These are phyloP conservation scores for Acmispon strigosus DNA, from an alignment of 306 rosid species.

Conservation along the genomic window DNA sequence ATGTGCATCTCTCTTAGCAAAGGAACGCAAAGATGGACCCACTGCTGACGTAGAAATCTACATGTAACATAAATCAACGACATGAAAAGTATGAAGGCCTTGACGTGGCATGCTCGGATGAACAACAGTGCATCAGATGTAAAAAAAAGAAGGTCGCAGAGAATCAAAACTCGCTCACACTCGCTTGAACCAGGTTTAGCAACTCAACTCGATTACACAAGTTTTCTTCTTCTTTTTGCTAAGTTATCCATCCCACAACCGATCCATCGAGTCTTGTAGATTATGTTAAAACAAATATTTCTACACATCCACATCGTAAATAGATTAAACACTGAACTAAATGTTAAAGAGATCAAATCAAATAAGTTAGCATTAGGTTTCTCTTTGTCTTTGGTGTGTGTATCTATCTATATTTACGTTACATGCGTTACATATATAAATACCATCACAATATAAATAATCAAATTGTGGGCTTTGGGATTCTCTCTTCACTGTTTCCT, in stretches of 20 bases:
- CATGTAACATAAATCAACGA: too few relatives aligned
- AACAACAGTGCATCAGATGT: not conserved
- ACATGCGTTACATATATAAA: not conserved
- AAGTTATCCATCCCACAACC: too few relatives aligned
- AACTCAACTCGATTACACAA: too few relatives aligned
- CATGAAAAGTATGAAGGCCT: not conserved
- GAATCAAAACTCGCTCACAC: not conserved
- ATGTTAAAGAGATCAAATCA: too few relatives aligned
- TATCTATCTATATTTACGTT: not conserved
- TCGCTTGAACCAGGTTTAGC: too few relatives aligned
- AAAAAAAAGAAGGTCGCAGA: not conserved
- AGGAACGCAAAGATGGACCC: not conserved
- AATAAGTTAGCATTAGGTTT: too few relatives aligned
- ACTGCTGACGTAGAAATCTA: not conserved
- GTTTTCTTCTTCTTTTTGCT: too few relatives aligned
- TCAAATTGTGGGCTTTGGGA: slow-evolving; percentile 14
- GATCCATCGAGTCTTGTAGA: too few relatives aligned
- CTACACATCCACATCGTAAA: too few relatives aligned
- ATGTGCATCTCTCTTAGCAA: not conserved
- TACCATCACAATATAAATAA: slow-evolving; percentile 13
- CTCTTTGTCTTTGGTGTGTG: too few relatives aligned
- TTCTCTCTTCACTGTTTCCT: not conserved
- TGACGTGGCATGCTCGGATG: not conserved
- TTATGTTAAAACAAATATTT: too few relatives aligned
- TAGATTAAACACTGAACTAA: too few relatives aligned